These are phyloP conservation scores for Cylindrotheca closterium DNA, from an alignment of 108 stramenopile species.

Conservation along the genomic window DNA sequence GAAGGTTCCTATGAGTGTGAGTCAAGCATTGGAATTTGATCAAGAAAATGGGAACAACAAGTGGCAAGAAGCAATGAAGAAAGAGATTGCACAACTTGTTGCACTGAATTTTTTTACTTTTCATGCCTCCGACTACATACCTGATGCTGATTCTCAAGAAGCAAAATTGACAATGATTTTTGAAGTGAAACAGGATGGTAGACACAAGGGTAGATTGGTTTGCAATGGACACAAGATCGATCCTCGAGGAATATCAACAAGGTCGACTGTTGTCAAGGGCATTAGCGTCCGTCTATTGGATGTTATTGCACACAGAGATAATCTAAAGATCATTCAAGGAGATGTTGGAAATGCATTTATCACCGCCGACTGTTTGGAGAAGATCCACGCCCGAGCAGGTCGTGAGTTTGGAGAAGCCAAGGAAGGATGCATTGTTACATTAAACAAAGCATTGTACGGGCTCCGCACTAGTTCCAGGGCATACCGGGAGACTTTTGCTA, in stretches of 20 bases:
- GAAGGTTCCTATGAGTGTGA: constrained; percentile 22
- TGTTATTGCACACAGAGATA: constrained; percentile 27
- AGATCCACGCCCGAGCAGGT: constrained; percentile 35
- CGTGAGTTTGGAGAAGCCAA: constrained; percentile 34
- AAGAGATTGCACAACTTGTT: constrained; percentile 19
- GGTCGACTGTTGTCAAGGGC: constrained; percentile 29
- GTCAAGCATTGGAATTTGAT: constrained; percentile 29
- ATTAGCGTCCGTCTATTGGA: constrained; percentile 31
- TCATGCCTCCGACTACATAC: no score
- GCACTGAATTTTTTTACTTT: background rate
- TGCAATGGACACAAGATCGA: constrained; percentile 47
- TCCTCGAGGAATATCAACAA: constrained; percentile 14
- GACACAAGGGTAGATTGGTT: constrained; percentile 34
- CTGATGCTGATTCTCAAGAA: constrained; percentile 9
- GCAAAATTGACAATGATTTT: constrained; percentile 13
- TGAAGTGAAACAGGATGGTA: constrained; percentile 30
- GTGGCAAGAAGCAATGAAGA: constrained; percentile 25
- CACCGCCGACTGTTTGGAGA: constrained; percentile 14
- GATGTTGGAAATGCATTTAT: constrained; percentile 40
- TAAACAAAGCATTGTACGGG: constrained; percentile 41
- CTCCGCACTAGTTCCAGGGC: background rate
- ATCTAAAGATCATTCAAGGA: constrained; percentile 25
- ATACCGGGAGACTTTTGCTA: constrained; percentile 4
- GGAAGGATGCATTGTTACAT: constrained; percentile 18
- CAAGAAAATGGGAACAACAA: constrained; percentile 21